Conservation (phyloP, 2,329 filamentous ascomycete species). For the Paraconiothyrium sp. region DNA sequence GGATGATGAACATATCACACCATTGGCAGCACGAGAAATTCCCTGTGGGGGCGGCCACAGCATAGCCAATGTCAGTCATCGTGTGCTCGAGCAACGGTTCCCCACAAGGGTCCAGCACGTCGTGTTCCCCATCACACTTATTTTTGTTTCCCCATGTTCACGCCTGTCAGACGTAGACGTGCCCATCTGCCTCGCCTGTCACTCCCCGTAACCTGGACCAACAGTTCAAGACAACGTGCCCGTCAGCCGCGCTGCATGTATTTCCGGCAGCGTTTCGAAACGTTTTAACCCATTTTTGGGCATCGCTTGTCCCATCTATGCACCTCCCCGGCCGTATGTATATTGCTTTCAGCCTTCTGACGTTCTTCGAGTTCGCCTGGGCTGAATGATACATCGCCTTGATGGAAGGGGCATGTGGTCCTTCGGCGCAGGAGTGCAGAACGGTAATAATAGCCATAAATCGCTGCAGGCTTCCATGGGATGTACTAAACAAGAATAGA, state of each 20-base stretch:
- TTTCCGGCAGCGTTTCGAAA: constrained; percentile 33
- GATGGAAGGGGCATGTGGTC: background rate
- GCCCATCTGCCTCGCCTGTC: constrained; percentile 6
- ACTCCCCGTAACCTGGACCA: constrained; percentile 30
- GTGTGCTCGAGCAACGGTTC: background rate
- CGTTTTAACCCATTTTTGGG: constrained; percentile 35
- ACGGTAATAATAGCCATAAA: constrained; percentile 15
- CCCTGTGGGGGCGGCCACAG: background rate
- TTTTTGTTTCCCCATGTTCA: constrained; percentile 10
- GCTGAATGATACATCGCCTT: constrained; percentile 8
- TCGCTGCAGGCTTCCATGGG: background rate
- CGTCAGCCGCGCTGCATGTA: constrained; percentile 25
- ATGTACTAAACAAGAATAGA: background rate
- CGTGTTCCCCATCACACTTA: constrained; percentile 12
- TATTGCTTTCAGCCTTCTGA: constrained; percentile 26
- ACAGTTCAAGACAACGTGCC: constrained; percentile 28
- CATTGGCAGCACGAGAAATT: background rate
- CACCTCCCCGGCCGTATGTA: constrained; percentile 24
- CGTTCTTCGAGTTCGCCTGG: constrained; percentile 4
- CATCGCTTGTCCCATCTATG: constrained; percentile 24
- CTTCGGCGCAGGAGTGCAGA: background rate
- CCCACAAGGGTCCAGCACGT: constrained; percentile 7
- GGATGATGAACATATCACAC: background rate
- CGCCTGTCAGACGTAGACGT: constrained; percentile 13
- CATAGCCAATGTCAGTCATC: background rate